Evolutionary conservation across 2,329 filamentous ascomycete species (phyloP).

Genomic region (Pseudogymnoascus sp.): DNA sequence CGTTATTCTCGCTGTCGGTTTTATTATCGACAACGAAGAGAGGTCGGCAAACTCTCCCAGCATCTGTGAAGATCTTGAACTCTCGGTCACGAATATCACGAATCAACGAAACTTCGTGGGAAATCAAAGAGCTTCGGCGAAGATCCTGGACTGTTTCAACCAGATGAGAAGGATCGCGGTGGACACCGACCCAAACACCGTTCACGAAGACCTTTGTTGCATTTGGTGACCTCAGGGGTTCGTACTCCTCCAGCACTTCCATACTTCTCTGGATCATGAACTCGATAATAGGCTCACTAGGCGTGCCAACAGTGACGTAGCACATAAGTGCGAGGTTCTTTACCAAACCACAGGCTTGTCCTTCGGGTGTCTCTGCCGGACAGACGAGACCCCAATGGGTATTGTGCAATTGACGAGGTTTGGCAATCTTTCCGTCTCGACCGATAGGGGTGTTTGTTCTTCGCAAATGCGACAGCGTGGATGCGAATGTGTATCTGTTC

Average conservation of each 20-base stretch:
- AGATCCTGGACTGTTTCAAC: constrained; percentile 71
- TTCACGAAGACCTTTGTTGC: constrained; percentile 98
- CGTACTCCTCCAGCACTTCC: constrained; percentile 94
- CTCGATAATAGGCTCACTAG: constrained; percentile 80
- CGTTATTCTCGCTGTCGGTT: constrained; percentile 62
- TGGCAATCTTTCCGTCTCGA: constrained; percentile 95
- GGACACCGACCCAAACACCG: constrained; percentile 94
- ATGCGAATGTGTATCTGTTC: constrained; percentile 95
- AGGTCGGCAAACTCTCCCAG: constrained; percentile 87
- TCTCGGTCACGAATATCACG: constrained; percentile 94
- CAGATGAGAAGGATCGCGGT: constrained; percentile 78
- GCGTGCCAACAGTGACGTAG: constrained; percentile 91
- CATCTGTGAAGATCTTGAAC: constrained; percentile 98
- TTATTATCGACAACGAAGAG: constrained; percentile 91
- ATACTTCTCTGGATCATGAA: constrained; percentile 96
- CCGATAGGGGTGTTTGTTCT: constrained; percentile 97
- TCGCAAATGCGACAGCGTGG: constrained; percentile 90
- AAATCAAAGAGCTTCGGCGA: constrained; percentile 73
- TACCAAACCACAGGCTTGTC: constrained; percentile 94
- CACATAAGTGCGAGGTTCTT: constrained; percentile 98
- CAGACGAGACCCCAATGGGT: constrained; percentile 98
- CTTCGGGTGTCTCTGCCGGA: constrained; percentile 94
- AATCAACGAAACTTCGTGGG: constrained; percentile 88
- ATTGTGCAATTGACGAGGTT: constrained; percentile 95
- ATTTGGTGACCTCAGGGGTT: constrained; percentile 74